phyloP scores from a whole-genome alignment of 2,329 filamentous ascomycete species.

The Zymoseptoria ardabiliae region DNA sequence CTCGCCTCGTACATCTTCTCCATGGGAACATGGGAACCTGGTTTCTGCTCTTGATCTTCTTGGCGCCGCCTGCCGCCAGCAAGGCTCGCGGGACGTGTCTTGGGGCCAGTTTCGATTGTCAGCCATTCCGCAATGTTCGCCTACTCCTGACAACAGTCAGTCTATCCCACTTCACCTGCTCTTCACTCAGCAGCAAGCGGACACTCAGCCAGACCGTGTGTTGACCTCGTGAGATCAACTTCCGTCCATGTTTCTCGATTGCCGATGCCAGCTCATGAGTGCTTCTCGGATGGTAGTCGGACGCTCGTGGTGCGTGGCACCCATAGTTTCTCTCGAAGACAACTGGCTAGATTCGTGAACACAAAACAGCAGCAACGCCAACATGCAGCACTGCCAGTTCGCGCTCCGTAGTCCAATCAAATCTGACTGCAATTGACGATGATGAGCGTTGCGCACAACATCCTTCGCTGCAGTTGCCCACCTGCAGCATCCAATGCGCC shows the following conservation, averaged over 20 bases:
- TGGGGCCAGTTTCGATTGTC: background rate
- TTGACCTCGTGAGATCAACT: background rate
- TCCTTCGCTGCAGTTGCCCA: background rate
- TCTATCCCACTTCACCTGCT: background rate
- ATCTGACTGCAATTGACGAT: background rate
- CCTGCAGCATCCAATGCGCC: background rate
- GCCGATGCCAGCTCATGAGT: too few relatives aligned
- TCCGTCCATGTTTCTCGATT: background rate
- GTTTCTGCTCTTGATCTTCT: too few relatives aligned
- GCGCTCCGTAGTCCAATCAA: background rate
- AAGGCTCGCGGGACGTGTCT: background rate
- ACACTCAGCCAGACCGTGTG: background rate
- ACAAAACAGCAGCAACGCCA: background rate
- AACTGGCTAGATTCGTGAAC: background rate
- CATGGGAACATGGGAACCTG: too few relatives aligned
- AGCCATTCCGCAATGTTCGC: too few relatives aligned
- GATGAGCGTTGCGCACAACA: background rate
- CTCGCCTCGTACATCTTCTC: too few relatives aligned
- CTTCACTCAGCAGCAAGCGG: background rate
- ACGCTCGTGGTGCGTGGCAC: background rate
- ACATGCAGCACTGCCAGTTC: background rate
- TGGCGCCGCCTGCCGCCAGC: background rate
- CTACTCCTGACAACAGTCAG: too few relatives aligned
- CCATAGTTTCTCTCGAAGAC: background rate
- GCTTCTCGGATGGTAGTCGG: background rate